Evolutionary conservation across 805 yeast genomes (phyloP), one percentile per base, ranked within the genome.

Genomic region (Candida quercuum): DNA sequence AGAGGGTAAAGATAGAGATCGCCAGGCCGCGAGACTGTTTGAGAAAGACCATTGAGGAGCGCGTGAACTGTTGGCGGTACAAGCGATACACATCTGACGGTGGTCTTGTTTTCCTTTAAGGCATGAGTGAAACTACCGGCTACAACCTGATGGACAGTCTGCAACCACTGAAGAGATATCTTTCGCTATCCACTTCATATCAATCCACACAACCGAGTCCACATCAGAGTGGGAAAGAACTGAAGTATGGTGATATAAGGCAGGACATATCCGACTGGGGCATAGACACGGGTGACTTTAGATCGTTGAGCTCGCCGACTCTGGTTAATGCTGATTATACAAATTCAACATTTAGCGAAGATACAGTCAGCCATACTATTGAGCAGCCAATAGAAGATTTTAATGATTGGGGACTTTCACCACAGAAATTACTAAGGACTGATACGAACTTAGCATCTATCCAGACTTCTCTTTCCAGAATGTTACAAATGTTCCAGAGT

Each of bases 251-350:
- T 11, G 13, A 24, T 24, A 11, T 7, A 24, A 24, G 27, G 13
- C 27, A 24, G 27, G 27, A 24, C 8, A 37, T 49, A 12, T 57
- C 47, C 13, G 56, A 52, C 16, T 51, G 56, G 54, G 60, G 60
- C 0, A 46, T 53, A 11, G 59, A 55, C 17, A 33, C 30, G 15
- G 33, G 37, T 13, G 46, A 42, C 27, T 34, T 27, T 10, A 29
- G 38, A 14, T 41, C 43, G 8, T 26, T 42, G n/a, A 48, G 49
- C 28, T 50, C 59, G 0, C 58, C 58, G 1, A 54, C 59, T 4
- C 39, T 54, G 32, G 49, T 54, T 16, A 51, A 46, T 28, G 52
- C 43, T 16, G 40, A 35, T 34, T 32, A 23, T 18, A 28, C 41
- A 4, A 12, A 22, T 15, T 35, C 45, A 9, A 17, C 28, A 5